Evolutionary conservation across 306 rosid genomes (phyloP).

Genomic region (Mucuna pruriens): DNA sequence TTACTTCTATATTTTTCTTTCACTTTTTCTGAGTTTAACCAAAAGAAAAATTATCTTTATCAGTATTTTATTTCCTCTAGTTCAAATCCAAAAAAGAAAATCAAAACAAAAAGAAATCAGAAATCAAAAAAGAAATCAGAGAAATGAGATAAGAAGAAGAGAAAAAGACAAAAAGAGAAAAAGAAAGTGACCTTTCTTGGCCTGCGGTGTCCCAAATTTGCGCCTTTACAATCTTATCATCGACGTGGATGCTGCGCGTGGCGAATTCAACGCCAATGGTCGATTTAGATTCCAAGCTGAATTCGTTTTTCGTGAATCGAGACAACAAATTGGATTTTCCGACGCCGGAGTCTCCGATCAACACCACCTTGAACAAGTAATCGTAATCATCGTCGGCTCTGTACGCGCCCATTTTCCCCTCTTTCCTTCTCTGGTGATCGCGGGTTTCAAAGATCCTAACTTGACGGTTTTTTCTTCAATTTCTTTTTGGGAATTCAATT

Average conservation of each 20-base stretch:
- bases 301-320: constrained; percentile 79
- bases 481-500: neutral
- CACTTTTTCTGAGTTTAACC: neutral
- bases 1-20: neutral
- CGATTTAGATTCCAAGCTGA: constrained; percentile 80
- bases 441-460: constrained; percentile 15
- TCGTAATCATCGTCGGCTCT: constrained; percentile 86
- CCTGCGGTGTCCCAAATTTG: constrained; percentile 97
- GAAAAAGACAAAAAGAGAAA: too few species aligned
- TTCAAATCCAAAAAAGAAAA: too few species aligned
- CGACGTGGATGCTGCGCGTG: constrained; percentile 80
- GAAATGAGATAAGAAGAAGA: neutral
- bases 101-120: neutral
- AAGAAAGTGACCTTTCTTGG: constrained; percentile 67
- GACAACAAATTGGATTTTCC: constrained; percentile 84
- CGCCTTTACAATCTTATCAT: constrained; percentile 84
- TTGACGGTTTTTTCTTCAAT: constrained; percentile 15
- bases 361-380: constrained; percentile 78
- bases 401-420: constrained; percentile 65
- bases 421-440: neutral
- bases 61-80: neutral
- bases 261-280: constrained; percentile 91
- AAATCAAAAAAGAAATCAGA: constrained; percentile 12
- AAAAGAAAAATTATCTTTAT: neutral
- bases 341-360: constrained; percentile 90